Conservation (phyloP, 768 basidiomycete genomes). For the Dacryopinax primogenitus region DNA sequence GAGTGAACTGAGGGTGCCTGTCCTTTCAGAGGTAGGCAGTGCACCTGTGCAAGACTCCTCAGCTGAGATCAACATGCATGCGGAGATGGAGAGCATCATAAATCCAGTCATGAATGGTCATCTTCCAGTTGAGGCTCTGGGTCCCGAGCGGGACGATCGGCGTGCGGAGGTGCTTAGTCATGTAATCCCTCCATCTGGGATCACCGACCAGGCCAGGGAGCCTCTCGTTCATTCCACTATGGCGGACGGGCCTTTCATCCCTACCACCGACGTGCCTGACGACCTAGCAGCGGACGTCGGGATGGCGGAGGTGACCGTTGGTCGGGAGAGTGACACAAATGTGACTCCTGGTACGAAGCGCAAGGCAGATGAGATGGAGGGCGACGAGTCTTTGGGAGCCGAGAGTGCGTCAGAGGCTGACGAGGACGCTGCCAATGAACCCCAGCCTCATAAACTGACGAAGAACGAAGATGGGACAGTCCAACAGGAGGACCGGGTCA, state of each 20-base stretch:
- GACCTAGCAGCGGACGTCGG: slow-evolving; percentile 14
- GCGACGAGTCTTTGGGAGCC: slow-evolving; percentile 15
- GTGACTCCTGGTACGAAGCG: slow-evolving; percentile 33
- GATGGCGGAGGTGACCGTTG: slow-evolving; percentile 2
- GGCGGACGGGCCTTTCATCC: slow-evolving; percentile 20
- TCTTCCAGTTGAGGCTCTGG: not conserved
- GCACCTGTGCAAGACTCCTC: not conserved
- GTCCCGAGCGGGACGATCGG: not conserved
- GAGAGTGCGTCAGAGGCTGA: slow-evolving; percentile 35
- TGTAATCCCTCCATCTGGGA: not conserved
- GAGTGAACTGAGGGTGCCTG: slow-evolving; percentile 10
- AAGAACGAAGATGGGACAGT: slow-evolving; percentile 87
- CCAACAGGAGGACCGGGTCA: slow-evolving; percentile 84
- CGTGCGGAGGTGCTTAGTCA: not conserved
- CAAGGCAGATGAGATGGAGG: slow-evolving; percentile 31
- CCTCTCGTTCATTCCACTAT: slow-evolving; percentile 17
- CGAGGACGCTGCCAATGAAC: slow-evolving; percentile 31
- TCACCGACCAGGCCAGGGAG: slow-evolving; percentile 12
- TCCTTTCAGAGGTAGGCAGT: too few species aligned
- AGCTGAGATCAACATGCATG: not conserved
- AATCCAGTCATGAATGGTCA: slow-evolving; percentile 10
- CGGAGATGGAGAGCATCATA: not conserved
- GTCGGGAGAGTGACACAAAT: slow-evolving; percentile 8
- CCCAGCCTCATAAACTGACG: slow-evolving; percentile 45
- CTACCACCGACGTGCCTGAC: slow-evolving; percentile 13